A percentile compares a stretch with the other conserved stretches of the same genome.
Conservation (phyloP, 257 asterid genomes). For the Paulownia fortunei region DNA sequence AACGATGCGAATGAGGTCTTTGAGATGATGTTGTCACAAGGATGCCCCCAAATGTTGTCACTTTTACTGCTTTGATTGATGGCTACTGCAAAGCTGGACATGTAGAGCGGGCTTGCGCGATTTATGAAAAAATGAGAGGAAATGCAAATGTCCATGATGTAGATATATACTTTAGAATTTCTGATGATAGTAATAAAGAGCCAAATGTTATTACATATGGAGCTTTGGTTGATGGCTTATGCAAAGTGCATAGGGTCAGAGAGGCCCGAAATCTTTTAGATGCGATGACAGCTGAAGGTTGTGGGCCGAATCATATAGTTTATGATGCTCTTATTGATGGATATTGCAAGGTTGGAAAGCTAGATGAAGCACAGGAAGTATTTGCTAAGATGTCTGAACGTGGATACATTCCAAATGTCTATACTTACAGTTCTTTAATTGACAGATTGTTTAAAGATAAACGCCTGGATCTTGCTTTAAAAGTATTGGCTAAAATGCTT, state of each 20-base stretch:
- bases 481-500: conserved; percentile 85
- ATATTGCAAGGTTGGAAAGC: conserved; percentile 87
- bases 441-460: conserved; percentile 88
- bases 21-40: conserved; percentile 77
- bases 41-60: conserved; percentile 87
- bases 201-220: conserved; percentile 86
- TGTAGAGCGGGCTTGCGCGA: conserved; percentile 75
- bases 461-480: conserved; percentile 87
- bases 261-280: conserved; percentile 83
- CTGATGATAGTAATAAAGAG: conserved; percentile 50
- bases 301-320: conserved; percentile 78
- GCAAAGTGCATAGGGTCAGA: conserved; percentile 81
- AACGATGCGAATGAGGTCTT: conserved; percentile 73
- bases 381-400: conserved; percentile 74
- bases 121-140: conserved; percentile 83
- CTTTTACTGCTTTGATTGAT: conserved; percentile 88
- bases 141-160: conserved; percentile 54
- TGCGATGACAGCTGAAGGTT: conserved; percentile 68
- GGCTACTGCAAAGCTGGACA: conserved; percentile 94
- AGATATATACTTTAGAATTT: conserved; percentile 64
- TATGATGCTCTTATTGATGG: conserved; percentile 95
- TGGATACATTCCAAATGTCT: conserved; percentile 74
- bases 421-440: conserved; percentile 81
- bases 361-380: conserved; percentile 90
- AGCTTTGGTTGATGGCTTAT: conserved; percentile 90